Conservation (phyloP, 2,329 filamentous ascomycete genomes). For the Xylogone sp. region DNA sequence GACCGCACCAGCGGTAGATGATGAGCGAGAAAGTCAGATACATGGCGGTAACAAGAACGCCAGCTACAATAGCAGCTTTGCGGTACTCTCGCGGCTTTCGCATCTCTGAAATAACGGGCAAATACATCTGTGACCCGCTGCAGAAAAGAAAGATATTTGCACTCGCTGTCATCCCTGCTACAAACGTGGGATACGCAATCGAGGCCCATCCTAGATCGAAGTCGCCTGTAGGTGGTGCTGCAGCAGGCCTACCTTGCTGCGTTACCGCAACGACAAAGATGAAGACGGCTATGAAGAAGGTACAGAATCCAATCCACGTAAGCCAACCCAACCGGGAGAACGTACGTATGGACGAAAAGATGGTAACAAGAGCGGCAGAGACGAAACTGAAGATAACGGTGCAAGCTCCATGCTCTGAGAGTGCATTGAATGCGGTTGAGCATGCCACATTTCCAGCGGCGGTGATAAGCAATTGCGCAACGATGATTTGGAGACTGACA, state of each 20-base stretch:
- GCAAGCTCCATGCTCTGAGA: constrained; percentile 51
- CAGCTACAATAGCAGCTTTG: constrained; percentile 42
- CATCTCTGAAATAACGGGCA: constrained; percentile 10
- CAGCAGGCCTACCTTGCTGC: constrained; percentile 49
- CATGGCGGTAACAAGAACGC: constrained; percentile 33
- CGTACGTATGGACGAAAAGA: constrained; percentile 30
- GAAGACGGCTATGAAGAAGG: constrained; percentile 33
- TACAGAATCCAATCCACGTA: constrained; percentile 22
- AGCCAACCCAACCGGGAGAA: constrained; percentile 31
- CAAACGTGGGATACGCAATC: constrained; percentile 54
- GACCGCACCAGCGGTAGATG: constrained; percentile 55
- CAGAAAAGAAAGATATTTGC: constrained; percentile 26
- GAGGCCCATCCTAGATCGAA: constrained; percentile 32
- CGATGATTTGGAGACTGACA: constrained; percentile 51
- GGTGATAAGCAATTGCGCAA: constrained; percentile 53
- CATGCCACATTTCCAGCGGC: constrained; percentile 57
- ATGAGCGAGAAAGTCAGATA: constrained; percentile 53
- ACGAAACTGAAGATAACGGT: constrained; percentile 37
- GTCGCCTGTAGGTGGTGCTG: constrained; percentile 44
- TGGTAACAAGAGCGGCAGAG: constrained; percentile 26
- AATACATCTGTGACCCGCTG: constrained; percentile 28
- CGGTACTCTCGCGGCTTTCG: constrained; percentile 6
- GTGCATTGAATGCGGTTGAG: constrained; percentile 53
- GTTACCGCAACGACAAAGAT: constrained; percentile 51
- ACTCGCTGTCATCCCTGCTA: constrained; percentile 24